Base-by-base conservation (phyloP, 2,329 filamentous ascomycete genomes). In the Scopulariopsis brevicaulis region DNA sequence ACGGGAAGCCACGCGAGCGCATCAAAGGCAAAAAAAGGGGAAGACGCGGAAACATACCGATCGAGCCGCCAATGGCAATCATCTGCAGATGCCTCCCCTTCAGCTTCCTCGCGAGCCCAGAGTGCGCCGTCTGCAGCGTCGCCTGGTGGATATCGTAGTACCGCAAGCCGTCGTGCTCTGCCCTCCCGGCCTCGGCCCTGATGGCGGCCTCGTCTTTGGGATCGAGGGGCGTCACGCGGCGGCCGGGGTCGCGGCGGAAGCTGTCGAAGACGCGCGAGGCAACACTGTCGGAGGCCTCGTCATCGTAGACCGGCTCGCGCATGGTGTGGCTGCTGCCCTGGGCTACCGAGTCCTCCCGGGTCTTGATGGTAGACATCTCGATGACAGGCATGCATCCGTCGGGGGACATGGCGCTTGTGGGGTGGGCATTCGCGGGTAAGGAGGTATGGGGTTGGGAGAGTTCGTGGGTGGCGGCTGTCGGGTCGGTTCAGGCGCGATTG, bases 51-150 rank as follows among this genome's bases (percentile, higher is more conserved):
- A 10, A 22, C 70, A 48, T 74, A 83, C 88, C 89, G 65, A 96
- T 96, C 12, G 89, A 93, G 51, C 92, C 92, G 64, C 91, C 91
- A 64, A 96, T 96, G 15, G 93, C 93, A 77, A 96, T 96, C 93
- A 96, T 96, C 75, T 96, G 92, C 68, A 96, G 69, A 75, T 97
- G 93, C 54, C 91, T 80, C 22, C 85, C 84, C 73, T 95, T 94
- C 64, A 96, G 73, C 69, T 84, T 86, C 66, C 91, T 80, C 55
- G 87, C 83, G 55, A 97, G 77, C 8, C 87, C 84, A 53, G 89
- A 86, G 62, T 85, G 80, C 4, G 89, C 87, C 1, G 90, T 92
- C 67, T 91, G 86, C 63, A 90, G 73, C 67, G 89, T 80, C 54
- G 81, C 83, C 64, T 73, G 71, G 32, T 75, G 76, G 56, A 84